phyloP scores from a whole-genome alignment of 2,329 filamentous ascomycete species.

The Colletotrichum eremochloae region DNA sequence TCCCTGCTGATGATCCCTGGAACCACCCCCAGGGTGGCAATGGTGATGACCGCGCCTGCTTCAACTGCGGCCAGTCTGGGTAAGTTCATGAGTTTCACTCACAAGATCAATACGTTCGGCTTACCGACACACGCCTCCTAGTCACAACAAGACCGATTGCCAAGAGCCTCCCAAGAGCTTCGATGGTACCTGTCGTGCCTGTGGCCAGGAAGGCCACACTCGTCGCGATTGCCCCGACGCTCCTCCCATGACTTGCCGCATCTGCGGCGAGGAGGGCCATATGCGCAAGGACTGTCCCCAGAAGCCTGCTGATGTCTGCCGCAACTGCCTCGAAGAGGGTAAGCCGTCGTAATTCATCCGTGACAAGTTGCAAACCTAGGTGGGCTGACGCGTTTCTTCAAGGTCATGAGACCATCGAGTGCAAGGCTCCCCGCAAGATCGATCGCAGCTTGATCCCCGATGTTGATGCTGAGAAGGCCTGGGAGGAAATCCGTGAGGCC shows the following conservation, averaged over 20 bases:
- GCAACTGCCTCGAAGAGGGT: slow-evolving; percentile 74
- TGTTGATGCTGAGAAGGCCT: slow-evolving; percentile 67
- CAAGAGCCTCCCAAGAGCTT: slow-evolving; percentile 47
- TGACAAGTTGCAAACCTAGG: background rate
- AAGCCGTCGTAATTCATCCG: slow-evolving; percentile 40
- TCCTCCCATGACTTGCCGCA: slow-evolving; percentile 68
- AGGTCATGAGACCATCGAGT: slow-evolving; percentile 70
- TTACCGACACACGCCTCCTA: slow-evolving; percentile 18
- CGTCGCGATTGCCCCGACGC: slow-evolving; percentile 74
- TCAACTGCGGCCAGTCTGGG: slow-evolving; percentile 55
- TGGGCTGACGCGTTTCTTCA: slow-evolving; percentile 8
- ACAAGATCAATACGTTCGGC: slow-evolving; percentile 46
- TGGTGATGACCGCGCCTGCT: slow-evolving; percentile 49
- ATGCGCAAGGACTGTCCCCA: slow-evolving; percentile 73
- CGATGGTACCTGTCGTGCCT: slow-evolving; percentile 56
- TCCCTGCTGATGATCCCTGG: slow-evolving; percentile 34
- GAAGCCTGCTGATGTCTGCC: slow-evolving; percentile 68
- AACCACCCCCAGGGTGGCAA: slow-evolving; percentile 40
- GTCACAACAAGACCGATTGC: slow-evolving; percentile 52
- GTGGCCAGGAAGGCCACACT: slow-evolving; percentile 66
- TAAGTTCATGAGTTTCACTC: slow-evolving; percentile 44
- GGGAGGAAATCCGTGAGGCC: slow-evolving; percentile 67
- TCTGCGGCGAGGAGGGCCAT: slow-evolving; percentile 70
- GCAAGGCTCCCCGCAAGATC: slow-evolving; percentile 71
- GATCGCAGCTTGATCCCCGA: slow-evolving; percentile 65